phyloP scores from a whole-genome alignment of 2,329 filamentous ascomycete species.

The Aspergillus sp. region DNA sequence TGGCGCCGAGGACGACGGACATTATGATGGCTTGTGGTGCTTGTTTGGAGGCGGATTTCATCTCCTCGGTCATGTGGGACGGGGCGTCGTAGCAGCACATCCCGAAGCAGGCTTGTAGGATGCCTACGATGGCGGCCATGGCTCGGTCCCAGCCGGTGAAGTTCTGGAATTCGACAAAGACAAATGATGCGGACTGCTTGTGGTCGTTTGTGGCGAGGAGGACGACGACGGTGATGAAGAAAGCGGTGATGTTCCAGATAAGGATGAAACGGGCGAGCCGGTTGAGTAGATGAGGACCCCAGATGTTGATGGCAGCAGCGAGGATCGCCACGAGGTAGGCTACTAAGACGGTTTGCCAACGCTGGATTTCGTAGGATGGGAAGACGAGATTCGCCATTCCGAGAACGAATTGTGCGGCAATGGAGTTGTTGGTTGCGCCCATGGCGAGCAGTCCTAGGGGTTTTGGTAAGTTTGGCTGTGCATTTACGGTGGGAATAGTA shows the following conservation, averaged over 20 bases:
- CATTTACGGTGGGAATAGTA: not conserved
- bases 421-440: conserved; percentile 57
- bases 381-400: conserved; percentile 56
- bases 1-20: conserved; percentile 47
- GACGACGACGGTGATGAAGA: conserved; percentile 54
- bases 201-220: conserved; percentile 56
- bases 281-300: conserved; percentile 52
- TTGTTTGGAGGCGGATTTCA: conserved; percentile 17
- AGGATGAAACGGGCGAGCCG: conserved; percentile 53
- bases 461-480: not conserved
- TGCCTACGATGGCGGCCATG: conserved; percentile 55
- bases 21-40: conserved; percentile 51
- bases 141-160: conserved; percentile 53
- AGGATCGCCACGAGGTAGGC: conserved; percentile 51
- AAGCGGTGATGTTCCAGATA: conserved; percentile 56
- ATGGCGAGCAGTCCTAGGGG: conserved; percentile 39
- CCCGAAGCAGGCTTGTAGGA: conserved; percentile 56
- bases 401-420: conserved; percentile 57
- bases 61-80: conserved; percentile 54
- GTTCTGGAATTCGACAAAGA: conserved; percentile 59
- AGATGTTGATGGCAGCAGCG: conserved; percentile 52
- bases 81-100: conserved; percentile 55
- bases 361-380: conserved; percentile 53
- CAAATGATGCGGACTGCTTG: conserved; percentile 56
- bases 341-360: conserved; percentile 59